phyloP scores from a whole-genome alignment of 108 stramenopile genomes.

The Cyclotella distinguenda region DNA sequence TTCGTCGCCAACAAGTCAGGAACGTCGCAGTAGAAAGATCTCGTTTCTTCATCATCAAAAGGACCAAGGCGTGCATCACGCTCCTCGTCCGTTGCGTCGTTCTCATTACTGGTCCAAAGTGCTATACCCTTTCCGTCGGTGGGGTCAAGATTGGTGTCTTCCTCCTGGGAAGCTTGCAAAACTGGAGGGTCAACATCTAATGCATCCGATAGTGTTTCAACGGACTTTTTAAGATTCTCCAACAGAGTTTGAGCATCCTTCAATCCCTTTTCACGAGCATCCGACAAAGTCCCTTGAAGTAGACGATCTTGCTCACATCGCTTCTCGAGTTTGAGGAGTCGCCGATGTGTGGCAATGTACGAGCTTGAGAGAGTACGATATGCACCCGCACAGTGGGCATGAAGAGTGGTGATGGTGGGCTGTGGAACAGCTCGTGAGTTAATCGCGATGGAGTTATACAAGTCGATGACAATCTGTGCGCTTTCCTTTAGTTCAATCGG shows the following conservation, averaged over 20 bases:
- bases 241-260: conserved; percentile 78
- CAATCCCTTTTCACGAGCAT: conserved; percentile 88
- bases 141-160: conserved; percentile 41
- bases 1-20: conserved; percentile 90
- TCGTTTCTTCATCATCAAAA: conserved; percentile 91
- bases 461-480: conserved; percentile 17
- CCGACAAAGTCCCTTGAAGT: conserved; percentile 80
- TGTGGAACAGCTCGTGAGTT: conserved; percentile 27
- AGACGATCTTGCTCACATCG: conserved; percentile 88
- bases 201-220: conserved; percentile 75
- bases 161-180: conserved; percentile 69
- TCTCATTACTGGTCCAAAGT: conserved; percentile 77
- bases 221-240: conserved; percentile 78
- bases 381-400: conserved; percentile 68
- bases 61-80: conserved; percentile 68
- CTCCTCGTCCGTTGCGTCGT: conserved; percentile 54
- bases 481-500: conserved; percentile 11
- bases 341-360: conserved; percentile 72
- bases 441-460: conserved; percentile 14
- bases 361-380: conserved; percentile 66
- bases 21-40: conserved; percentile 91
- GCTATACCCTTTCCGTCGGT: conserved; percentile 62
- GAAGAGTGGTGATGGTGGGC: conserved; percentile 25
- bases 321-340: conserved; percentile 79
- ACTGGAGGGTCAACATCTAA: conserved; percentile 70